Conservation (phyloP, 2,329 filamentous ascomycete genomes). For the Cladophialophora immunda region DNA sequence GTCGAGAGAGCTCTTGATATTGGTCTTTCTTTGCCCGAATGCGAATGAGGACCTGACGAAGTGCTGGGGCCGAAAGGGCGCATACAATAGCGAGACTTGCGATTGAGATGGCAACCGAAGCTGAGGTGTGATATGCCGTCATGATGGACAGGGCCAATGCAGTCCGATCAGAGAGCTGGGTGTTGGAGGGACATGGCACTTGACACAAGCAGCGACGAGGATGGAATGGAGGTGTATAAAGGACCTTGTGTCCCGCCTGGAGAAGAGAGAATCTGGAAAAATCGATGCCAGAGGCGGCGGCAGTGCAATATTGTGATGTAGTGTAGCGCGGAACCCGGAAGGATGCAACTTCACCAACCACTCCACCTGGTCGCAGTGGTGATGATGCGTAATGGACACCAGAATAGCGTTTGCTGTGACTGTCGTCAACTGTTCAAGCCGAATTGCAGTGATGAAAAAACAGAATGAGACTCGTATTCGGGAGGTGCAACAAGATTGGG, state of each 20-base stretch:
- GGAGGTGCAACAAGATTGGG: slow-evolving; percentile 3
- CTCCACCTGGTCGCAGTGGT: neutral
- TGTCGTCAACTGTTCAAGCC: neutral
- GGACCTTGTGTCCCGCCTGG: neutral
- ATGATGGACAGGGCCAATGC: slow-evolving; percentile 9
- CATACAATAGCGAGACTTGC: slow-evolving; percentile 32
- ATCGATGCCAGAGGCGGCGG: neutral
- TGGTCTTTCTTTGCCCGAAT: slow-evolving; percentile 29
- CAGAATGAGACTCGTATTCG: neutral
- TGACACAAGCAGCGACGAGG: neutral
- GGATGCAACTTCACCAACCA: neutral
- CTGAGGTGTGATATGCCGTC: slow-evolving; percentile 24
- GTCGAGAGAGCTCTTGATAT: slow-evolving; percentile 44
- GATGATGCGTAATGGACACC: neutral
- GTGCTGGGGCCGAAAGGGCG: slow-evolving; percentile 30
- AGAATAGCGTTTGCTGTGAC: neutral
- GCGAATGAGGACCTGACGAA: slow-evolving; percentile 22
- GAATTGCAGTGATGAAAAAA: neutral
- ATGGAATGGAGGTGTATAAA: neutral
- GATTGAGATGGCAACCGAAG: slow-evolving; percentile 34
- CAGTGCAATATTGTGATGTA: neutral
- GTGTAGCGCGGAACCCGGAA: neutral
- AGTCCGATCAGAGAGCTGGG: neutral
- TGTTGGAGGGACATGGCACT: neutral
- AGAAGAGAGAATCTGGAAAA: neutral